Conservation (phyloP, 352 stramenopile species). For the Aphanomyces astaci region DNA sequence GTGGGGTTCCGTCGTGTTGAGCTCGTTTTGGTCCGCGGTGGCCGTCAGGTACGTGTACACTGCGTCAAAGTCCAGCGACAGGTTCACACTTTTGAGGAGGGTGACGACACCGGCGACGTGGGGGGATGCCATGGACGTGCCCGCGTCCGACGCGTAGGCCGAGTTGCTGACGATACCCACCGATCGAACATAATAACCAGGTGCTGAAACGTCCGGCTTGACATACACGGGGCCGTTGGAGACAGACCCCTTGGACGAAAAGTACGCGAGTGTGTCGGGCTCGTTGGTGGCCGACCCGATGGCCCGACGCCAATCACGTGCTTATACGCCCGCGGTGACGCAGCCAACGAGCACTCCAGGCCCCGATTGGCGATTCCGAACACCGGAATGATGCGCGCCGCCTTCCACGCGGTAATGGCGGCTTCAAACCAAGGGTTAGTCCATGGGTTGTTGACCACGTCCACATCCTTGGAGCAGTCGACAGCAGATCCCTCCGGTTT, state of each 20-base stretch:
- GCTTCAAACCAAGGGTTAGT: constrained; percentile 27
- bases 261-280: constrained; percentile 30
- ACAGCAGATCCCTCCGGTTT: constrained; percentile 39
- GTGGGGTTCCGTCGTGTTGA: constrained; percentile 7
- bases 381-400: constrained; percentile 33
- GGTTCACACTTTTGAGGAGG: constrained; percentile 35
- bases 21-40: constrained; percentile 17
- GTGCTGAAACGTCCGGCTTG: constrained; percentile 33
- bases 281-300: constrained; percentile 23
- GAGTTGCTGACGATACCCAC: constrained; percentile 29
- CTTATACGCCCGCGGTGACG: constrained; percentile 27
- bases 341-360: constrained; percentile 26
- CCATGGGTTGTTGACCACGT: constrained; percentile 38
- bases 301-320: constrained; percentile 33
- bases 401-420: constrained; percentile 28
- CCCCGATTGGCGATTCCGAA: constrained; percentile 33
- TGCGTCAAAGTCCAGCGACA: constrained; percentile 28
- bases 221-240: constrained; percentile 26
- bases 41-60: constrained; percentile 20
- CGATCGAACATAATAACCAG: constrained; percentile 25
- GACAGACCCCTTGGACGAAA: constrained; percentile 29
- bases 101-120: constrained; percentile 38
- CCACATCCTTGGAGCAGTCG: constrained; percentile 33
- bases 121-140: constrained; percentile 33
- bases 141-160: constrained; percentile 25